Evolutionary conservation across 805 yeast species (phyloP).

Genomic region (Candida golubevii): DNA sequence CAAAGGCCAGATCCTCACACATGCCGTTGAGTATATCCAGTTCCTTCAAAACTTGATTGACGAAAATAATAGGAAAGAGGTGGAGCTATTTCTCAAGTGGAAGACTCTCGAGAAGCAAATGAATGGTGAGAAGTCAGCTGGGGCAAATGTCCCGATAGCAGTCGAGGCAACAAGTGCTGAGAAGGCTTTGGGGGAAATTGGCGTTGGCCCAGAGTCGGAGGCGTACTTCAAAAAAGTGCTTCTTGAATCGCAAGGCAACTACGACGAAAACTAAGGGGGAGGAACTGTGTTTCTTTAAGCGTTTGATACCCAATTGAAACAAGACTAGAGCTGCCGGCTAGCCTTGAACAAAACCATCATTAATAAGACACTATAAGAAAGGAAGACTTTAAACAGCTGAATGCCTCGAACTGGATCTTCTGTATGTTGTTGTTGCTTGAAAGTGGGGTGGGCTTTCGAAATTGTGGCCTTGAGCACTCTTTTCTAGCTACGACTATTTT

Average conservation of each 20-base stretch:
- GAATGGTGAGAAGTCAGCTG: slow-evolving; percentile 4
- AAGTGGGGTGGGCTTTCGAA: too few species aligned
- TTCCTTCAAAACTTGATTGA: slow-evolving; percentile 69
- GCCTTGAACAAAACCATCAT: too few species aligned
- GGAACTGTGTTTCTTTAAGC: background rate
- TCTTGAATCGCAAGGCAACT: slow-evolving; percentile 3
- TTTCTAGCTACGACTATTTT: too few species aligned
- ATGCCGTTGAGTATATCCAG: slow-evolving; percentile 69
- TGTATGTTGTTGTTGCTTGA: too few species aligned
- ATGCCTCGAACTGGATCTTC: too few species aligned
- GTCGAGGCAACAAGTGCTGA: slow-evolving; percentile 74
- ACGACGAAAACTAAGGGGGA: background rate
- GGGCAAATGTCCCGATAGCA: slow-evolving; percentile 38
- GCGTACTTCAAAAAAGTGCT: slow-evolving; percentile 20
- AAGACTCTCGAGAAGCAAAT: slow-evolving; percentile 45
- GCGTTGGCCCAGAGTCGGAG: slow-evolving; percentile 75
- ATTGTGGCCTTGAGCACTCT: too few species aligned
- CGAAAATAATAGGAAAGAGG: slow-evolving; percentile 72
- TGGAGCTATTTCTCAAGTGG: slow-evolving; percentile 60
- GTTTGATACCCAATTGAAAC: too few species aligned
- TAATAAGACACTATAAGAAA: too few species aligned
- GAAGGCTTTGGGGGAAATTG: slow-evolving; percentile 66
- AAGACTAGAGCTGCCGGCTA: too few species aligned
- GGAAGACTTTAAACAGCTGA: too few species aligned
- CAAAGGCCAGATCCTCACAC: slow-evolving; percentile 75